Evolutionary conservation across 768 basidiomycete genomes (phyloP), one percentile per base, ranked within the genome.

Genomic region (Lyophyllum decastes): DNA sequence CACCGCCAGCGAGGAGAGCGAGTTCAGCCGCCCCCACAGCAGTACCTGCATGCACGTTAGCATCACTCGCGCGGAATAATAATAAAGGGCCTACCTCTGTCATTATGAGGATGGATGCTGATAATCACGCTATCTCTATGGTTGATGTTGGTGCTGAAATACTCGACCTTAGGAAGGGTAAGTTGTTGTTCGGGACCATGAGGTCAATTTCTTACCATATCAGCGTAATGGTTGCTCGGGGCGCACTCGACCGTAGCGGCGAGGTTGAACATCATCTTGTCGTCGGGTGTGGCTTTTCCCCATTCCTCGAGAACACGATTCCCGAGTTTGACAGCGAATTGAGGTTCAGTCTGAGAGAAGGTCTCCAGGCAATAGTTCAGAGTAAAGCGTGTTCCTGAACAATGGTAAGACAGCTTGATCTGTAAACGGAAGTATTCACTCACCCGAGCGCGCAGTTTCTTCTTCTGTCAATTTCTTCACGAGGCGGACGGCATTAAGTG

Each of bases 341-440:
- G 89, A 27, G 88, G 80, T 70, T 93, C 92, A 41, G 91, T 92
- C 70, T 93, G 91, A 2, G 89, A 84, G 75, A 93, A 93, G 1
- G 87, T 89, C 74, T 93, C 91, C 34, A 92, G 88, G 64, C 90
- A 92, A 73, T 93, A 93, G 72, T 93, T 90, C 67, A 86, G 90
- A 57, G 85, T 82, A 77, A 92, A 93, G 44, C 76, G 70, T 0
- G 89, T 92, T 26, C 68, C 68, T 49, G 41, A 40, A 17, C n/a
- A 14, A 14, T n/a, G n/a, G 26, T 58, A 43, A 45, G 48, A 21
- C 43, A 21, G 19, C 21, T 14, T 50, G 14, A 10, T 40, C 9
- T 10, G 14, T 26, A 17, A 14, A 22, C n/a, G 12, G 34, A 25
- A 49, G 16, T 26, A 35, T 7, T 8, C n/a, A 8, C 52, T 52